A percentile compares a stretch with the other conserved stretches of the same genome.
These are phyloP conservation scores for Edaphochlamys debaryana DNA, from an alignment of 139 green algal genomes.

Conservation along the genomic window DNA sequence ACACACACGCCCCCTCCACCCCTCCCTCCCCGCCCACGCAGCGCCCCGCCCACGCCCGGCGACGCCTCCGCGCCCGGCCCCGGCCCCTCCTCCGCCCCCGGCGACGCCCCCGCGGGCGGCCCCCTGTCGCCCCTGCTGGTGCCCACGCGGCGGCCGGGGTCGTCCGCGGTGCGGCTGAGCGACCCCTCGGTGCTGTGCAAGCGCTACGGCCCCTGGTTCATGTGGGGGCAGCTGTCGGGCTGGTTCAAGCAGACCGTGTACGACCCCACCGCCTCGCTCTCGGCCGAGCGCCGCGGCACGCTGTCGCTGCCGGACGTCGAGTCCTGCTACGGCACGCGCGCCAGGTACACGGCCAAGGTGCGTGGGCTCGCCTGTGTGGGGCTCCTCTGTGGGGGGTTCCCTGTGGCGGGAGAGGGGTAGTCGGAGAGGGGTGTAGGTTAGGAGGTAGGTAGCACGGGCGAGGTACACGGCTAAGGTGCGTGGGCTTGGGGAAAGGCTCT, in stretches of 20 bases:
- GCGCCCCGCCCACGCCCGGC: neutral
- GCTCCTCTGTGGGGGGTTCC: neutral
- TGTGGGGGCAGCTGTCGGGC: conserved; percentile 87
- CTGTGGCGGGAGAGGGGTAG: too few species aligned
- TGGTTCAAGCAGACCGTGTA: conserved; percentile 96
- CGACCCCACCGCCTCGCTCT: conserved; percentile 85
- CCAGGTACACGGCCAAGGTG: conserved; percentile 63
- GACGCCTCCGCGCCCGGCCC: too few species aligned
- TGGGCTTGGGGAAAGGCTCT: too few species aligned
- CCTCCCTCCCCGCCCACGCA: too few species aligned
- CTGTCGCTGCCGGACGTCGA: conserved; percentile 90
- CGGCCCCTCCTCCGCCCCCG: neutral
- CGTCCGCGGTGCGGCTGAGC: neutral
- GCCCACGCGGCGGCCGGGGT: neutral
- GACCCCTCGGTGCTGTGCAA: conserved; percentile 65
- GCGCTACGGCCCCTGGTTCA: conserved; percentile 82
- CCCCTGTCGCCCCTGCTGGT: too few species aligned
- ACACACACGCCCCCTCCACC: too few species aligned
- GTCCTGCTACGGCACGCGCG: conserved; percentile 58
- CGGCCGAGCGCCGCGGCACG: conserved; percentile 83
- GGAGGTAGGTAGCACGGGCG: too few species aligned
- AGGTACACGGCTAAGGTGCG: too few species aligned
- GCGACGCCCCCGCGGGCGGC: neutral
- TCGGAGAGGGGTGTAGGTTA: too few species aligned
- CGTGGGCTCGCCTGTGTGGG: neutral